Percentiles rank a stretch among this genome's conserved stretches.
Conservation (phyloP, 2,329 filamentous ascomycete genomes). For the Xylariales sp. region DNA sequence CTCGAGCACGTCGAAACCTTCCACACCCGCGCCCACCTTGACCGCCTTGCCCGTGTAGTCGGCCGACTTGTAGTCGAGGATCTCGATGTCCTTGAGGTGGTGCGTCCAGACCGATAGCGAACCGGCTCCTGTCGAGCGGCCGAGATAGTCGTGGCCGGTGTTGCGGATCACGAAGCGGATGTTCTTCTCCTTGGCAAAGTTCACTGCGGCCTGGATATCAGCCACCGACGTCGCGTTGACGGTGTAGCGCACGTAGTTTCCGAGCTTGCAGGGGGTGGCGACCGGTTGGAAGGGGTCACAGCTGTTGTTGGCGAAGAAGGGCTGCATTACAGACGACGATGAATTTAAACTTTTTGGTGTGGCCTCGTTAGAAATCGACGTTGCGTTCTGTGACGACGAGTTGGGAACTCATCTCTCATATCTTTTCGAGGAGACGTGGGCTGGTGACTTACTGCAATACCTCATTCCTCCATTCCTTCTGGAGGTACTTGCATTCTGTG, state of each 20-base stretch:
- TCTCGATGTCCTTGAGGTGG: conserved; percentile 20
- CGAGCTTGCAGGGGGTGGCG: conserved; percentile 36
- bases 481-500: conserved; percentile 30
- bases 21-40: conserved; percentile 21
- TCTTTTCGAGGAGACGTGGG: too few species aligned
- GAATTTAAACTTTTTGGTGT: too few species aligned
- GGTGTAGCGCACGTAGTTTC: conserved; percentile 27
- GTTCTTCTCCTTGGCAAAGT: conserved; percentile 27
- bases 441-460: too few species aligned
- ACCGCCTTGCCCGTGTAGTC: conserved; percentile 18
- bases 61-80: conserved; percentile 19
- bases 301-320: conserved; percentile 23
- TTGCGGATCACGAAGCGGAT: conserved; percentile 38
- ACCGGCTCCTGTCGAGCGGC: conserved; percentile 23
- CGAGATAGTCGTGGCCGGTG: conserved; percentile 36
- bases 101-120: conserved; percentile 26
- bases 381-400: too few species aligned
- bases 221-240: conserved; percentile 14
- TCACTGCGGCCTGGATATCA: conserved; percentile 16
- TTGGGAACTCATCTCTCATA: too few species aligned
- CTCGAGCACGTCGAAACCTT: conserved; percentile 18
- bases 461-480: conserved; percentile 20
- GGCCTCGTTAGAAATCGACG: too few species aligned
- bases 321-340: conserved; percentile 25
- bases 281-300: conserved; percentile 35